Percentiles rank a stretch among this genome's conserved stretches.
These are phyloP conservation scores for Rubroshorea leprosula DNA, from an alignment of 345 rosid genomes.

Conservation along the genomic window DNA sequence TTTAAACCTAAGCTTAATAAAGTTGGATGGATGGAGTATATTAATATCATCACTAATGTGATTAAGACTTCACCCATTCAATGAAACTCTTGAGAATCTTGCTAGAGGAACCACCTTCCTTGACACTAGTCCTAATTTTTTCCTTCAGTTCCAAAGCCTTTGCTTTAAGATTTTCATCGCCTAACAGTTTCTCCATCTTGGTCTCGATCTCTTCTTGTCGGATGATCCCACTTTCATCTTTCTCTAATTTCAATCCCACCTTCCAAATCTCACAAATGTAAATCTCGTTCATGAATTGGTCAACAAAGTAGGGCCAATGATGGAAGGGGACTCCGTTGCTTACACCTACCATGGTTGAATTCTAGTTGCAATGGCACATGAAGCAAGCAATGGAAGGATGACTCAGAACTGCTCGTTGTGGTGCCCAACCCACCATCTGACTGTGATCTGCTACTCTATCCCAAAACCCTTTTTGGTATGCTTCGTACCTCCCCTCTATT, in stretches of 20 bases:
- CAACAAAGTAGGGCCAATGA: constrained; percentile 32
- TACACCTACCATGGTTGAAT: constrained; percentile 27
- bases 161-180: constrained; percentile 2
- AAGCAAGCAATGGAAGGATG: constrained; percentile 7
- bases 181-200: constrained; percentile 16
- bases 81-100: neutral
- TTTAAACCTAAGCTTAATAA: no score
- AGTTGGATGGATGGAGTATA: no score
- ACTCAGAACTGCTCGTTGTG: neutral
- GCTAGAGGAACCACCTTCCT: constrained; percentile 10
- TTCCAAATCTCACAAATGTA: constrained; percentile 25
- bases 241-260: constrained; percentile 18
- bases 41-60: no score
- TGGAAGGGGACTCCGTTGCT: constrained; percentile 28
- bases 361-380: constrained; percentile 33
- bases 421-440: neutral
- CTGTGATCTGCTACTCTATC: neutral
- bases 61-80: constrained; percentile 1
- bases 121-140: neutral
- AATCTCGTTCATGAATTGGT: constrained; percentile 20
- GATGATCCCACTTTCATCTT: constrained; percentile 14
- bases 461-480: neutral
- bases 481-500: neutral
- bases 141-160: constrained; percentile 15
- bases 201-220: constrained; percentile 10